These are phyloP conservation scores for Rubia tinctorum DNA, from an alignment of 305 asterid genomes.

Conservation along the genomic window DNA sequence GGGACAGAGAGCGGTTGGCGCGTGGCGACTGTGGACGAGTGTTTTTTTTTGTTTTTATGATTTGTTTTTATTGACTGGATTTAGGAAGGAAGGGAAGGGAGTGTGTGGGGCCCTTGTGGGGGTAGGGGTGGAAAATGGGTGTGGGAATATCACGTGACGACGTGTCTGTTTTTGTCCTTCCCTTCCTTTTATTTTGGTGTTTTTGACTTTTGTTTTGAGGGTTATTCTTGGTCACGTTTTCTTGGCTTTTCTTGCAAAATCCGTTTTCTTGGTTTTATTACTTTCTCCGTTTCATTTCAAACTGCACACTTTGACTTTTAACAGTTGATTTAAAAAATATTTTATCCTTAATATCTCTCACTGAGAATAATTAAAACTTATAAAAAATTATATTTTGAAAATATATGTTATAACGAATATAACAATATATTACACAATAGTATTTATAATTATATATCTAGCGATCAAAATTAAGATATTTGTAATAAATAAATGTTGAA, in stretches of 20 bases:
- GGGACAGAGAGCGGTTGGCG: conserved; percentile 4
- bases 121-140: conserved; percentile 16
- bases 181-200: background rate
- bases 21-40: conserved; percentile 24
- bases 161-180: conserved; percentile 15
- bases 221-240: background rate
- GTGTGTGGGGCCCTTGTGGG: background rate
- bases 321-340: too few species aligned
- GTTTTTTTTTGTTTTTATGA: background rate
- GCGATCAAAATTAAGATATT: too few species aligned
- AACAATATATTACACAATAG: too few species aligned
- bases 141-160: conserved; percentile 22
- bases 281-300: too few species aligned
- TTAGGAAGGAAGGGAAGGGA: too few species aligned
- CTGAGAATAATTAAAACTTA: too few species aligned
- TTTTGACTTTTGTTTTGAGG: background rate
- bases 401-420: too few species aligned
- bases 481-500: too few species aligned
- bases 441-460: too few species aligned
- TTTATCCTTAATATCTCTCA: too few species aligned
- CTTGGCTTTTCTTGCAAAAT: conserved; percentile 6
- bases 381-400: too few species aligned
- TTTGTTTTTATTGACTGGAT: background rate
- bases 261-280: background rate
- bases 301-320: too few species aligned